Evolutionary conservation across 2,329 filamentous ascomycete genomes (phyloP).

Genomic region (Aspergillus udagawae): DNA sequence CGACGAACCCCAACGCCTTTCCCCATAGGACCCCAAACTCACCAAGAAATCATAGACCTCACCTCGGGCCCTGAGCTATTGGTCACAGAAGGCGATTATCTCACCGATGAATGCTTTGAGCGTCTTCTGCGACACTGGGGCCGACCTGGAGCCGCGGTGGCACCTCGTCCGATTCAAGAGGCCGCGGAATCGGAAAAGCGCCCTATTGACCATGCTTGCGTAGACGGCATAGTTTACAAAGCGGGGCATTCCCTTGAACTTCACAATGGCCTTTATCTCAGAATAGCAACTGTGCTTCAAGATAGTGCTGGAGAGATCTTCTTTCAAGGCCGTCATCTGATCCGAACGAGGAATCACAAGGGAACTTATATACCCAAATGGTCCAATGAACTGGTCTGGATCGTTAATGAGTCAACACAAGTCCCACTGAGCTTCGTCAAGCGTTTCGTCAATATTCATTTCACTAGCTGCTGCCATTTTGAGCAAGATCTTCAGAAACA

Average conservation of each 20-base stretch:
- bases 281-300: conserved; percentile 36
- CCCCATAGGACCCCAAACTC: background rate
- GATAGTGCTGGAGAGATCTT: conserved; percentile 18
- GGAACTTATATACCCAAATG: conserved; percentile 32
- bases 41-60: conserved; percentile 11
- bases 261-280: conserved; percentile 37
- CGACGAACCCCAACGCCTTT: background rate
- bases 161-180: background rate
- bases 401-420: conserved; percentile 39
- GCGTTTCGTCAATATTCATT: conserved; percentile 41
- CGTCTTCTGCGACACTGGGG: conserved; percentile 10
- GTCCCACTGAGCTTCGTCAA: conserved; percentile 39
- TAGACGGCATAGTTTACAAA: conserved; percentile 21
- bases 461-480: conserved; percentile 50
- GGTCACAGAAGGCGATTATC: conserved; percentile 20
- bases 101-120: conserved; percentile 24
- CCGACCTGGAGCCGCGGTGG: background rate
- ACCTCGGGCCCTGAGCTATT: background rate
- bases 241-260: conserved; percentile 36
- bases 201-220: conserved; percentile 12
- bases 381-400: conserved; percentile 45
- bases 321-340: conserved; percentile 38
- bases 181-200: background rate
- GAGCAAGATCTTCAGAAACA: conserved; percentile 24
- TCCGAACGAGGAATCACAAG: conserved; percentile 27